Evolutionary conservation across 1,284 basidiomycete species (phyloP).

Genomic region (Fomitopsis betulina): DNA sequence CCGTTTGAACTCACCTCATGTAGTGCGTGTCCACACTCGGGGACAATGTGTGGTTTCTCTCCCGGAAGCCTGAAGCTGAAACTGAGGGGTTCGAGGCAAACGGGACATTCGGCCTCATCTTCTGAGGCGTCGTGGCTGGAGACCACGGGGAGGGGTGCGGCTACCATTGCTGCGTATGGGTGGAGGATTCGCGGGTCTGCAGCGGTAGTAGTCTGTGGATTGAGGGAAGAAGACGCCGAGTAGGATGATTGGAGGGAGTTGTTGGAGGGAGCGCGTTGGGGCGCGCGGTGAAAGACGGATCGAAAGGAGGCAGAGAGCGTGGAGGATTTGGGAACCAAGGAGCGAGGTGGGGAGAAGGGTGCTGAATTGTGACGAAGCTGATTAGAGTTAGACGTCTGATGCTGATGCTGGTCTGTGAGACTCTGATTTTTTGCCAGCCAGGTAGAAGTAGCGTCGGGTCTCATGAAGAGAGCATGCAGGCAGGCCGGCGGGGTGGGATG

Average conservation of each 20-base stretch:
- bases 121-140: slow-evolving; percentile 57
- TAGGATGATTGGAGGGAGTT: slow-evolving; percentile 34
- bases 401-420: slow-evolving; percentile 20
- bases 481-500: not conserved
- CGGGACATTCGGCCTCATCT: slow-evolving; percentile 84
- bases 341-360: slow-evolving; percentile 35
- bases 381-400: slow-evolving; percentile 26
- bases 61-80: slow-evolving; percentile 86
- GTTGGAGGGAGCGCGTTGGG: slow-evolving; percentile 29
- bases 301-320: slow-evolving; percentile 32
- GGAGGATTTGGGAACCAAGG: slow-evolving; percentile 29
- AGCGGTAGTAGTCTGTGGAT: slow-evolving; percentile 16
- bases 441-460: slow-evolving; percentile 17
- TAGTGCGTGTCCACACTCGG: slow-evolving; percentile 94
- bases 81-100: slow-evolving; percentile 86
- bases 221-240: slow-evolving; percentile 25
- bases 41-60: slow-evolving; percentile 95
- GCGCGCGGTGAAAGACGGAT: slow-evolving; percentile 33
- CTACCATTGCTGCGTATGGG: slow-evolving; percentile 51
- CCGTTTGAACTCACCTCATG: slow-evolving; percentile 66
- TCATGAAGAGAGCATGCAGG: slow-evolving; percentile 19
- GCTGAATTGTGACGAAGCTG: slow-evolving; percentile 38
- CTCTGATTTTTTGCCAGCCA: slow-evolving; percentile 24
- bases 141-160: slow-evolving; percentile 63
- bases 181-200: slow-evolving; percentile 28